Evolutionary conservation across 2,329 filamentous ascomycete genomes (phyloP).

Genomic region (Cercospora sesami): DNA sequence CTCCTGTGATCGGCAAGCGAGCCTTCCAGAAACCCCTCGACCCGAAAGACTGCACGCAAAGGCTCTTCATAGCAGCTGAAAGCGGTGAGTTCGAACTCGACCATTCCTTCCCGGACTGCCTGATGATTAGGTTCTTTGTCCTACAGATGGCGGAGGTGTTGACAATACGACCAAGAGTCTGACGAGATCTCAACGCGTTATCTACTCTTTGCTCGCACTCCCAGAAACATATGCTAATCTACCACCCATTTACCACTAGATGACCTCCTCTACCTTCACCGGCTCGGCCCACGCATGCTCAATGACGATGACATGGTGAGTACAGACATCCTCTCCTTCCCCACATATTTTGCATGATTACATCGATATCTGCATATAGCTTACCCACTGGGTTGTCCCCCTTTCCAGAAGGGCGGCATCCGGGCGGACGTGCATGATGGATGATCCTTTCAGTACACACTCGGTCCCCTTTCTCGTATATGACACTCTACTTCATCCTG

Average conservation of each 20-base stretch:
- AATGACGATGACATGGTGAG: not conserved
- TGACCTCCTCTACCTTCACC: not conserved
- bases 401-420: not conserved
- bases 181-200: not conserved
- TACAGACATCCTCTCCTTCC: not conserved
- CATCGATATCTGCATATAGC: not conserved
- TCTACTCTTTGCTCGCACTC: not conserved
- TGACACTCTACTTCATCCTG: not conserved
- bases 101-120: not conserved
- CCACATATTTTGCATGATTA: not conserved
- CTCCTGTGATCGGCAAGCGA: no score
- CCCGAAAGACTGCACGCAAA: not conserved
- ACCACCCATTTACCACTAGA: not conserved
- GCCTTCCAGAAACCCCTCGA: no score
- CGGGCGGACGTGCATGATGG: not conserved
- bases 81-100: not conserved
- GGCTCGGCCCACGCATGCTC: not conserved
- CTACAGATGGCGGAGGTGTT: not conserved
- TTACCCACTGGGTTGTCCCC: not conserved
- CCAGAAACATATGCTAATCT: no score
- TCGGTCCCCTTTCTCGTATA: not conserved
- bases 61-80: not conserved
- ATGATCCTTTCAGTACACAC: not conserved
- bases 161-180: not conserved
- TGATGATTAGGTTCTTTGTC: not conserved